These are phyloP conservation scores for Mucor irregularis DNA, from an alignment of 371 early-diverging fungal genomes.

Conservation along the genomic window DNA sequence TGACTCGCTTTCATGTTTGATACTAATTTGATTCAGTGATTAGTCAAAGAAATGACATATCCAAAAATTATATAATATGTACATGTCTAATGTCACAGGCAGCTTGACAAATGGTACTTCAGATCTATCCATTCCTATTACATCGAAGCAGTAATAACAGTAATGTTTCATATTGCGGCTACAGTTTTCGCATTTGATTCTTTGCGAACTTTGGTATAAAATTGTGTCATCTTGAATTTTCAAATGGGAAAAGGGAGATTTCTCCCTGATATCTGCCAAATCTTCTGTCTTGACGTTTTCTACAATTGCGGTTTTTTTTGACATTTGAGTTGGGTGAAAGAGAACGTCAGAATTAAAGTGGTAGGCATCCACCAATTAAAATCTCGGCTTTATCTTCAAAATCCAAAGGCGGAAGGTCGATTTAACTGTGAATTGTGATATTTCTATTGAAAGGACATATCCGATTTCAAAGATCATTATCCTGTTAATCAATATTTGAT, in stretches of 20 bases:
- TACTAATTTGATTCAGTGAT: conserved; percentile 33
- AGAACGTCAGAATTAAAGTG: too few species aligned
- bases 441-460: too few species aligned
- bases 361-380: too few species aligned
- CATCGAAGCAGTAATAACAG: conserved; percentile 71
- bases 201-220: conserved; percentile 30
- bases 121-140: conserved; percentile 53
- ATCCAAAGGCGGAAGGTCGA: too few species aligned
- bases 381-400: too few species aligned
- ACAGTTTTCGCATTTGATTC: conserved; percentile 59
- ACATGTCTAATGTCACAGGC: conserved; percentile 79
- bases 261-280: conserved; percentile 12
- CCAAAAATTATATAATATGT: conserved; percentile 15
- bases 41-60: not conserved
- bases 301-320: too few species aligned
- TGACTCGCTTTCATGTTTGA: conserved; percentile 78
- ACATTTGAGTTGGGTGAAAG: not conserved
- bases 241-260: conserved; percentile 37
- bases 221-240: conserved; percentile 44
- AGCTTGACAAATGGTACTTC: conserved; percentile 67
- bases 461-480: too few species aligned
- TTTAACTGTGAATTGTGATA: too few species aligned
- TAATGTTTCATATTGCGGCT: conserved; percentile 67
- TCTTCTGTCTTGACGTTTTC: conserved; percentile 7
- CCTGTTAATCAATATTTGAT: too few species aligned